Evolutionary conservation across 176 grass and related monocot genomes (phyloP), one percentile per base, ranked within the genome.

Genomic region (Ensete glaucum): DNA sequence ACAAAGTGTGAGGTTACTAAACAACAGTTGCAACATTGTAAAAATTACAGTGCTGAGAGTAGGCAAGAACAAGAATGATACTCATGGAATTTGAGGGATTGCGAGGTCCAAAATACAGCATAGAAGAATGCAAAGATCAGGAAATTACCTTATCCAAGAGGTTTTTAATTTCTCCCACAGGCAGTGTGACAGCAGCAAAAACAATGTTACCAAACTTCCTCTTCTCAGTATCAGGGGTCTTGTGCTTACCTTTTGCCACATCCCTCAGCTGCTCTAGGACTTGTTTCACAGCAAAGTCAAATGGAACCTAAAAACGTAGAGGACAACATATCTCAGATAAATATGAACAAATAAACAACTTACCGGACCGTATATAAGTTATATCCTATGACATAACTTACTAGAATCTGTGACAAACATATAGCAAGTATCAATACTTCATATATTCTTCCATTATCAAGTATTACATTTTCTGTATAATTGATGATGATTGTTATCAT

Each of bases 161-260:
- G 43, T 81, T 80, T 67, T 81, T 58, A 87, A 98, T 82, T 72
- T 89, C 80, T 15, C 73, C 65, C 20, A 85, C 73, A 54, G 80
- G 80, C 59, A 98, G 81, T 43, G 88, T 87, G 75, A 98, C 85
- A 76, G 90, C 94, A 67, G 82, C 88, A 85, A 87, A 98, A 63
- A 89, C 66, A 50, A 98, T 93, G 81, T 91, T 98, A 17, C 94
- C 90, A 27, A 93, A 91, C 80, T 83, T 98, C 62, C 88, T 79
- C 77, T 84, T 93, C 72, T 59, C 78, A 23, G 82, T 88, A 72
- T 87, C 84, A 27, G 94, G 88, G 16, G 80, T 91, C 83, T 83
- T 98, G 64, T 74, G 49, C 81, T 89, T 90, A 64, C 90, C 95
- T 80, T 87, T 89, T 23, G 86, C 86, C 73, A 93, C 78, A 85